These are phyloP conservation scores for Nephelium lappaceum DNA, from an alignment of 345 rosid species.

Conservation along the genomic window DNA sequence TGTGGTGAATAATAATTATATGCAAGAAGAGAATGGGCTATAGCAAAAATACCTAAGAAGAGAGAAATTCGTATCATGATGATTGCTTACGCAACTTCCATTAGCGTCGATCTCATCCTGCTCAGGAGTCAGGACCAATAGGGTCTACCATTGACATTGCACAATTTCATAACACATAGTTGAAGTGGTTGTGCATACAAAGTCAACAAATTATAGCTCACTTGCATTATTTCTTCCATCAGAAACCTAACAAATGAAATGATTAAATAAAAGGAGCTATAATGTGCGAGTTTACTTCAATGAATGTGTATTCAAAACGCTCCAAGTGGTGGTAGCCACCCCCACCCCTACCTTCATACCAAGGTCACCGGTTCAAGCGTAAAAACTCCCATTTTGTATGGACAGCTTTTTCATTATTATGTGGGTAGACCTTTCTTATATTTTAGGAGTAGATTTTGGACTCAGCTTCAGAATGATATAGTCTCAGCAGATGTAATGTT, in stretches of 20 bases:
- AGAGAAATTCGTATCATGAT: background rate
- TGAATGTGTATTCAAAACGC: background rate
- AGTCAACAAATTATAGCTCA: background rate
- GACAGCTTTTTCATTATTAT: too few species aligned
- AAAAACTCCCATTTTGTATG: too few species aligned
- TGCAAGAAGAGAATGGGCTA: background rate
- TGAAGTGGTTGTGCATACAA: background rate
- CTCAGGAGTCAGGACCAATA: constrained; percentile 3
- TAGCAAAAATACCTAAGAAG: background rate
- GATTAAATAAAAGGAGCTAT: background rate
- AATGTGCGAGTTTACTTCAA: background rate
- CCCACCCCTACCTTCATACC: too few species aligned
- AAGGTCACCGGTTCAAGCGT: too few species aligned
- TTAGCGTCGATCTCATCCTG: background rate
- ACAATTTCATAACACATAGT: too few species aligned
- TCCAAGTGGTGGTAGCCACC: too few species aligned
- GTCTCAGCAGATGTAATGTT: too few species aligned
- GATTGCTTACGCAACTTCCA: constrained; percentile 13
- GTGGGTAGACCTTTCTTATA: too few species aligned
- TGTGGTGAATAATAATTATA: background rate
- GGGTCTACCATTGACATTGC: constrained; percentile 3
- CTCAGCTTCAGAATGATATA: too few species aligned
- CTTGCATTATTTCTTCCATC: background rate
- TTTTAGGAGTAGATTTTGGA: too few species aligned
- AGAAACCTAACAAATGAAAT: background rate